phyloP scores from a whole-genome alignment of 768 basidiomycete genomes.

The Leccinum boreale region DNA sequence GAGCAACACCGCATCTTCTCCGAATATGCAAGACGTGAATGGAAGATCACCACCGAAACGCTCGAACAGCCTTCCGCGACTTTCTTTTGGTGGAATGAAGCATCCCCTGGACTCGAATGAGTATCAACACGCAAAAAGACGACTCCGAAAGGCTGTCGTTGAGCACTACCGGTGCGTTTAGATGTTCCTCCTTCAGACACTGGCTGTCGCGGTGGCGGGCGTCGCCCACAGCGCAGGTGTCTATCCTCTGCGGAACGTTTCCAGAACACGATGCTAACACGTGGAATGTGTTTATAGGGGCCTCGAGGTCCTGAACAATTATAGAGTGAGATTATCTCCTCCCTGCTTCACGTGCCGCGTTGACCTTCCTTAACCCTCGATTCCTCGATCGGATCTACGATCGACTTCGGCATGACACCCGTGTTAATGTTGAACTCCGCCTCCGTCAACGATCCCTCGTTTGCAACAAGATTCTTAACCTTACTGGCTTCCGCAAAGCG shows the following conservation, averaged over 20 bases:
- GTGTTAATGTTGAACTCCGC: background rate
- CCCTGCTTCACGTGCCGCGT: background rate
- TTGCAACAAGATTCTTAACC: slow-evolving; percentile 65
- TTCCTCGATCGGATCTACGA: background rate
- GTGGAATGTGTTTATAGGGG: slow-evolving; percentile 40
- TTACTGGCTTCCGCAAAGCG: slow-evolving; percentile 86
- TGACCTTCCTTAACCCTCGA: background rate
- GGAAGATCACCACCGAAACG: background rate
- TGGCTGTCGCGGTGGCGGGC: background rate
- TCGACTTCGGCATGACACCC: background rate
- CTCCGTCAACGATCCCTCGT: background rate
- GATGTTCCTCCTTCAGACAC: background rate
- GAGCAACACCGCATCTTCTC: background rate
- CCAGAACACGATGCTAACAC: slow-evolving; percentile 5
- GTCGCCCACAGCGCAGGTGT: background rate
- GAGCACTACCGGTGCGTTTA: slow-evolving; percentile 71
- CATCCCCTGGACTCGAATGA: slow-evolving; percentile 59
- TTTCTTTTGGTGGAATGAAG: background rate
- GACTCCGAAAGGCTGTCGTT: slow-evolving; percentile 74
- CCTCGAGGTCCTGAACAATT: slow-evolving; percentile 85
- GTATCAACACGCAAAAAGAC: slow-evolving; percentile 79
- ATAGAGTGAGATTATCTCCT: slow-evolving; percentile 49
- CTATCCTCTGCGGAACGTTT: background rate
- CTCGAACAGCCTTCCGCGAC: background rate
- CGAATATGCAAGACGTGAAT: background rate